Evolutionary conservation across 2,329 filamentous ascomycete species (phyloP), one percentile per base, ranked within the genome.

Genomic region (Cercospora sesami): DNA sequence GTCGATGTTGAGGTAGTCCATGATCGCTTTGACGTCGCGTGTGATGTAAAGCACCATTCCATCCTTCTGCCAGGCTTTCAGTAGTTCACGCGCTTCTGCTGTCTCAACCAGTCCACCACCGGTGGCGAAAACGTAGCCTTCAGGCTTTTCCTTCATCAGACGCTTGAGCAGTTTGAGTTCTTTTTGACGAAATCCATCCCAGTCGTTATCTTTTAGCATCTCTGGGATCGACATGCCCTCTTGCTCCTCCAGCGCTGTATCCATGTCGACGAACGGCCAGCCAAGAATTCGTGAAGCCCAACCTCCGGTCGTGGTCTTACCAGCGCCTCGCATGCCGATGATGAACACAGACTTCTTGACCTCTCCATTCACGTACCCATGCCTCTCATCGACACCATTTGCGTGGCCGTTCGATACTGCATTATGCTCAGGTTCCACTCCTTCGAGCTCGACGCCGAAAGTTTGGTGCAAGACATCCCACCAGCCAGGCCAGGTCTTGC

Each of bases 401-500:
- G 73, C 69, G 58, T 79, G 78, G 5, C 76, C 77, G 67, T 78
- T 81, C 31, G 73, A 58, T 6, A 64, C 23, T 26, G 64, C 70
- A 42, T 71, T 79, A 5, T 65, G 33, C 14, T 69, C 66, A n/a
- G 77, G 72, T 73, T 96, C 93, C 39, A 90, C 87, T 12, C 95
- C 95, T 68, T 90, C 86, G n/a, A 98, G 83, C 30, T 85, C 81
- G 30, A 91, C 91, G 36, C 89, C 85, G 83, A 97, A 99, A 14
- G 88, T 86, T 73, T 91, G 88, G 23, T 90, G 89, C 65, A 98
- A 81, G 18, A 90, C 88, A 79, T 99, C 95, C 95, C 95, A 99
- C 93, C 95, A 99, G 9, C 94, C 95, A 0, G 95, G 95, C 95
- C 95, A 99, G 2, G 95, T 99, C 84, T 99, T 99, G 48, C 91